Base-by-base conservation (phyloP, 2,329 filamentous ascomycete species). In the Fusarium avenaceum region DNA sequence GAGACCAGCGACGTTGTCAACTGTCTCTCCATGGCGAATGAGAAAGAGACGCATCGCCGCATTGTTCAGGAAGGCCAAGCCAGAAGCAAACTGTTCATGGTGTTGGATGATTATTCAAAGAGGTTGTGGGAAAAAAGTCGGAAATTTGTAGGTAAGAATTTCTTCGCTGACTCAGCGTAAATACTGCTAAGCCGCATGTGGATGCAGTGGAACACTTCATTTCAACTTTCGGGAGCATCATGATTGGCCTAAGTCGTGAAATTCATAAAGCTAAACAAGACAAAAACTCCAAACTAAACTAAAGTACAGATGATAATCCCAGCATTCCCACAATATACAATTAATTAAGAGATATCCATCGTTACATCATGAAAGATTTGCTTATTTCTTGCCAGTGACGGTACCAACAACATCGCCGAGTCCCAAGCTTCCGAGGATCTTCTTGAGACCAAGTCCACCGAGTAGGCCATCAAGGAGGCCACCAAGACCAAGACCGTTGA, bases 1-100 rank as follows among this genome's bases (percentile, higher is more conserved):
- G 62, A 92, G 80, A 55, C 89, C 87, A 40, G 90, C 91, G 60
- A 96, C 90, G 78, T 97, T 97, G 80, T 97, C 92, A 69, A 96
- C 92, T 17, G 93, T 95, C 81, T 97, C 94, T 75, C 90, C 94
- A 83, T 97, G 94, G 57, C 94, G 90, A 74, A 97, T 88, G 72
- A 97, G 85, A 74, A 94, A 89, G 56, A 97, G 69, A 63, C 75
- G 79, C 78, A 80, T 80, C 78, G 53, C 69, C 26, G 45, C 63
- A 64, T 71, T 43, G 56, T 67, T 72, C 49, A 72, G 30, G 52
- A 46, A 50, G 64, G 66, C 53, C 54, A 65, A 35, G 58, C 62
- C 60, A 53, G 63, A 57, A 60, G 62, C 50, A 52, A 65, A 67
- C 65, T 69, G 57, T 48, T 47, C 71, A 74, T 73, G 54, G 63